A percentile compares a stretch with the other conserved stretches of the same genome.
These are phyloP conservation scores for Leccinum subrobustum DNA, from an alignment of 1,284 basidiomycete genomes.

Conservation along the genomic window DNA sequence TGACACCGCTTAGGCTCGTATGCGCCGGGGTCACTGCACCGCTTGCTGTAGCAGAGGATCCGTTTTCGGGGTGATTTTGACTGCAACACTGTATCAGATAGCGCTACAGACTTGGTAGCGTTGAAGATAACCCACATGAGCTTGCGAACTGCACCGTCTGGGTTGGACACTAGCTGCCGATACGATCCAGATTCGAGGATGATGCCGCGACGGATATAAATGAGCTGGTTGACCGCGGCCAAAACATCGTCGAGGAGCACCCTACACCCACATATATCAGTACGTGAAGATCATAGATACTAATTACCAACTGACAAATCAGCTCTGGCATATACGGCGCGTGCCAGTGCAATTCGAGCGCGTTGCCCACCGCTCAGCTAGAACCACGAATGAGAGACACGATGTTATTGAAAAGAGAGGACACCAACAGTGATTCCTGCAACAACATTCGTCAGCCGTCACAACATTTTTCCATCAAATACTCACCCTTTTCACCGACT, in stretches of 20 bases:
- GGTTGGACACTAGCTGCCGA: slow-evolving; percentile 58
- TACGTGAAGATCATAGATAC: neutral
- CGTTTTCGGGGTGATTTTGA: slow-evolving; percentile 35
- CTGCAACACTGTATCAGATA: neutral
- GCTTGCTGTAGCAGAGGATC: slow-evolving; percentile 48
- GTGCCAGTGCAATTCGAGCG: slow-evolving; percentile 57
- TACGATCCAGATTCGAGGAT: slow-evolving; percentile 82
- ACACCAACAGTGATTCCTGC: slow-evolving; percentile 32
- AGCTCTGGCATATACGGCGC: slow-evolving; percentile 51
- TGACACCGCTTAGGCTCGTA: slow-evolving; percentile 40
- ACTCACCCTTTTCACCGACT: slow-evolving; percentile 57
- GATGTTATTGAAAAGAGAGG: neutral
- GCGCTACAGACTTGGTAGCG: neutral
- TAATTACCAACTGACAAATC: slow-evolving; percentile 40
- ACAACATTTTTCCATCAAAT: slow-evolving; percentile 11
- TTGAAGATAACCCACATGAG: slow-evolving; percentile 61
- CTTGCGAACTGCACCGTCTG: slow-evolving; percentile 72
- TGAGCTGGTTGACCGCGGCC: slow-evolving; percentile 59
- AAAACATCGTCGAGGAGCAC: slow-evolving; percentile 39
- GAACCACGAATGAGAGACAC: slow-evolving; percentile 5
- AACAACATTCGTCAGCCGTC: slow-evolving; percentile 33
- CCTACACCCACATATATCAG: slow-evolving; percentile 12
- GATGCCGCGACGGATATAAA: slow-evolving; percentile 81
- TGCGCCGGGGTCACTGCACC: slow-evolving; percentile 51
- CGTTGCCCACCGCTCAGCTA: slow-evolving; percentile 58